Conservation (phyloP, 2,329 filamentous ascomycete species). For the Ophiostoma populinum region DNA sequence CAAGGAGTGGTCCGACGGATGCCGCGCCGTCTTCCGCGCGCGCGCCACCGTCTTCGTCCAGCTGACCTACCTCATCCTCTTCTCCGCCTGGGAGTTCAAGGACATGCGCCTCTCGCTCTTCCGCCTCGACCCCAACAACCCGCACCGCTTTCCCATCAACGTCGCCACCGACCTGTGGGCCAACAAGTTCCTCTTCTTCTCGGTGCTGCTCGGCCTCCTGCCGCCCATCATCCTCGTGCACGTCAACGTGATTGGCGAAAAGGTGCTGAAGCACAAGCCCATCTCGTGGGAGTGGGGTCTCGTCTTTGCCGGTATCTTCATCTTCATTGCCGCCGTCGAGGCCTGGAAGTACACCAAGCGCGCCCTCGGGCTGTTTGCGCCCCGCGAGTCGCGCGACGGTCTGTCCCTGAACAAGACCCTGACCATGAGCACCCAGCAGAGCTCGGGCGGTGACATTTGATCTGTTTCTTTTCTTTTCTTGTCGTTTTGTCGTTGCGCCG, state of each 20-base stretch:
- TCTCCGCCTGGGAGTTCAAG: constrained; percentile 66
- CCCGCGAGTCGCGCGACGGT: neutral
- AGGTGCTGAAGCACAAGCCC: constrained; percentile 53
- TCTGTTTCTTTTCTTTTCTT: neutral
- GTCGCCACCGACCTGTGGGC: constrained; percentile 46
- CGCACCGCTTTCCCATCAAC: constrained; percentile 26
- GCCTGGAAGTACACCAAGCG: constrained; percentile 56
- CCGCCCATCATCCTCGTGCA: constrained; percentile 53
- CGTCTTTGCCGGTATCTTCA: constrained; percentile 41
- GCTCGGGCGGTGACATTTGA: neutral
- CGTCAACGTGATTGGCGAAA: constrained; percentile 51
- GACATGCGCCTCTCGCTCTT: constrained; percentile 56
- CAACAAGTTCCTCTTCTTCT: constrained; percentile 56
- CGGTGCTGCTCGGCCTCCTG: constrained; percentile 40
- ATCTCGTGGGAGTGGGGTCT: constrained; percentile 66
- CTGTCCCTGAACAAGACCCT: constrained; percentile 4
- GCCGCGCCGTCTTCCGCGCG: constrained; percentile 47
- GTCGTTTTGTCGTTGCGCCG: no score
- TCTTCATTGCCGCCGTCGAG: constrained; percentile 54
- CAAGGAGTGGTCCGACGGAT: constrained; percentile 34
- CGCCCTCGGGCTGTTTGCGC: constrained; percentile 26
- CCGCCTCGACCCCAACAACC: constrained; percentile 38
- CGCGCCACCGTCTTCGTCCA: constrained; percentile 58
- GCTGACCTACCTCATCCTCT: constrained; percentile 55
- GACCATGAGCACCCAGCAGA: constrained; percentile 6